Evolutionary conservation across 2,329 filamentous ascomycete species (phyloP).

Genomic region (Madurella fahalii): DNA sequence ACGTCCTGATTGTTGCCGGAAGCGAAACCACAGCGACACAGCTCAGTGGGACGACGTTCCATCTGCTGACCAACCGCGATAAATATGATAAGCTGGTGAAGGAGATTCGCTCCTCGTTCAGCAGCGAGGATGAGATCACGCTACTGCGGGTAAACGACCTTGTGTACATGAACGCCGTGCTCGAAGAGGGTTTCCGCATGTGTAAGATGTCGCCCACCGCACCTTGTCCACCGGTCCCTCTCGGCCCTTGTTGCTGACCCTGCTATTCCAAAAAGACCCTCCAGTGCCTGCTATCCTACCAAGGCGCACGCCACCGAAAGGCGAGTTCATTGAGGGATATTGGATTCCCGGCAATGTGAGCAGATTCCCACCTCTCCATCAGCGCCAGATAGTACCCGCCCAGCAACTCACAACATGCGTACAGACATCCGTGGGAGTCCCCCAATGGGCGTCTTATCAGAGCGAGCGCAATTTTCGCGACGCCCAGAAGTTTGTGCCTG

Average conservation of each 20-base stretch:
- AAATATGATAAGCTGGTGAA: constrained; percentile 31
- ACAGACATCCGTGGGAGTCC: constrained; percentile 32
- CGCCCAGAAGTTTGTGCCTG: constrained; percentile 33
- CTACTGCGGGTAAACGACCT: constrained; percentile 29
- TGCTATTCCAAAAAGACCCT: constrained; percentile 4
- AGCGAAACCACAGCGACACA: constrained; percentile 27
- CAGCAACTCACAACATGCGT: constrained; percentile 1
- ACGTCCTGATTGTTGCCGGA: constrained; percentile 20
- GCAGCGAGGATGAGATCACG: constrained; percentile 36
- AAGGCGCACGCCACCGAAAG: constrained; percentile 13
- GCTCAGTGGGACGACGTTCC: constrained; percentile 26
- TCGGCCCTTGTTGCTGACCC: background rate
- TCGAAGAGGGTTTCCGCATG: constrained; percentile 39
- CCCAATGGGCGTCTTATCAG: constrained; percentile 33
- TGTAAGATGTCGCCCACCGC: constrained; percentile 30
- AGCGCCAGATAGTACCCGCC: background rate
- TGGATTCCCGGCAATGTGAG: constrained; percentile 20
- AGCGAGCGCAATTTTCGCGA: constrained; percentile 34
- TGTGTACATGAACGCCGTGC: constrained; percentile 35
- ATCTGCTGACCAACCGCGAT: constrained; percentile 30
- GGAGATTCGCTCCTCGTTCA: constrained; percentile 38
- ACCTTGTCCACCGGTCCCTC: background rate
- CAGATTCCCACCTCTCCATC: constrained; percentile 10
- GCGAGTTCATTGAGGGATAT: constrained; percentile 18
- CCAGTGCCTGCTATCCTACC: constrained; percentile 5